These are phyloP conservation scores for Calophaca sinica DNA, from an alignment of 306 rosid genomes.

Conservation along the genomic window DNA sequence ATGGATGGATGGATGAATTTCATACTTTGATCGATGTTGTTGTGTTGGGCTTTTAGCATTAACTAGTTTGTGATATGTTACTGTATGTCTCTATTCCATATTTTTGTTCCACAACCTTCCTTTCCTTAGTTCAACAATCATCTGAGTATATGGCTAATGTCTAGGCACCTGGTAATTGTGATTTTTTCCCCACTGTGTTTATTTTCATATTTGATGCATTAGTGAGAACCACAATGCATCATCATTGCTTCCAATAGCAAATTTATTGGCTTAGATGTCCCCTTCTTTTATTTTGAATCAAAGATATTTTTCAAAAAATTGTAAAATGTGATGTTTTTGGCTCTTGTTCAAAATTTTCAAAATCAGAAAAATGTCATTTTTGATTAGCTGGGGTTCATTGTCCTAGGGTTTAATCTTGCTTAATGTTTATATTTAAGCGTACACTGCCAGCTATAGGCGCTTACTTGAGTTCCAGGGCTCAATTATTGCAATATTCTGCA, in stretches of 20 bases:
- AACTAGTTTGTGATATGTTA: slow-evolving; percentile 1
- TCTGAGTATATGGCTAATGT: background rate
- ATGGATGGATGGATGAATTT: background rate
- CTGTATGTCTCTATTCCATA: background rate
- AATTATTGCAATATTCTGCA: slow-evolving; percentile 16
- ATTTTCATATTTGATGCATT: background rate
- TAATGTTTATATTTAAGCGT: slow-evolving; percentile 8
- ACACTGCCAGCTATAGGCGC: slow-evolving; percentile 4
- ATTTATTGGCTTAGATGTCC: background rate
- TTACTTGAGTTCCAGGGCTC: background rate
- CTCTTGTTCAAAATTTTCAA: background rate
- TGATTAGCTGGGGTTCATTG: background rate
- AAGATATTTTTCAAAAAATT: background rate
- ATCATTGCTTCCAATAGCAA: background rate
- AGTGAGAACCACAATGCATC: background rate
- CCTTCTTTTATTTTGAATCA: background rate
- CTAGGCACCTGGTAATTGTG: background rate
- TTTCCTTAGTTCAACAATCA: background rate
- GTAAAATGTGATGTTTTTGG: background rate
- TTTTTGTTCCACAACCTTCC: slow-evolving; percentile 4
- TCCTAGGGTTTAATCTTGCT: background rate
- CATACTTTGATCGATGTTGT: slow-evolving; percentile 11
- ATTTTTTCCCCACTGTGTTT: background rate
- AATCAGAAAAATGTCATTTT: slow-evolving; percentile 7
- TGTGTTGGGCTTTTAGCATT: slow-evolving; percentile 31